Evolutionary conservation across 352 stramenopile genomes (phyloP), one percentile per base, ranked within the genome.

Genomic region (Phytophthora brassicae): DNA sequence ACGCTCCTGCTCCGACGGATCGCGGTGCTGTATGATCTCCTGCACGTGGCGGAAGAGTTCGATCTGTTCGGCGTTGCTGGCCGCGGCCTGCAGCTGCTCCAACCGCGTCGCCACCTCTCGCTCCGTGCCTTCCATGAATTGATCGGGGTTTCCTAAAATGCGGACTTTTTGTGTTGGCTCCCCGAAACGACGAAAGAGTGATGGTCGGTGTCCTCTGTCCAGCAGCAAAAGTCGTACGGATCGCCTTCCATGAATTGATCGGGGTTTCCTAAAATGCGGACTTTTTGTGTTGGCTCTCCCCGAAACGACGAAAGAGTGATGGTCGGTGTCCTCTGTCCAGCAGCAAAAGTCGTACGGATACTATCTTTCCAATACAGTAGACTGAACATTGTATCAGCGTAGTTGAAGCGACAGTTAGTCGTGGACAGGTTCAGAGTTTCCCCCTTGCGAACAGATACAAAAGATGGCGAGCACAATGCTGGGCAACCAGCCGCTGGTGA

Each of bases 401-500:
- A n/a, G 23, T 52, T 51, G 35, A 44, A 52, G 36, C 28, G 61
- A 52, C 54, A 69, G 0, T 64, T 56, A 22, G 4, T 14, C 2
- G 6, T 12, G 54, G 39, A 68, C 60, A 61, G 5, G 31, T 20
- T 6, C 36, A 17, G 43, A 60, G 48, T 65, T 13, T 22, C 39
- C 42, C 42, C 48, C 48, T 56, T 26, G 50, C 3, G 23, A 41
- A n/a, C 38, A 9, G 29, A 46, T 24, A n/a, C n/a, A n/a, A 3
- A 66, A 59, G 46, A 89, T 89, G 79, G 70, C 77, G 44, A 65
- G 51, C 20, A 48, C 38, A 51, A 64, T 88, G 76, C 72, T 92
- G 70, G 79, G 82, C 33, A 94, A 94, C 72, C 84, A 94, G 79
- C 84, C 84, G 60, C 74, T 94, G 60, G 84, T 94, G 74, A 90